Evolutionary conservation across 768 basidiomycete species (phyloP), one percentile per base, ranked within the genome.

Genomic region (Fibroporia radiculosa): DNA sequence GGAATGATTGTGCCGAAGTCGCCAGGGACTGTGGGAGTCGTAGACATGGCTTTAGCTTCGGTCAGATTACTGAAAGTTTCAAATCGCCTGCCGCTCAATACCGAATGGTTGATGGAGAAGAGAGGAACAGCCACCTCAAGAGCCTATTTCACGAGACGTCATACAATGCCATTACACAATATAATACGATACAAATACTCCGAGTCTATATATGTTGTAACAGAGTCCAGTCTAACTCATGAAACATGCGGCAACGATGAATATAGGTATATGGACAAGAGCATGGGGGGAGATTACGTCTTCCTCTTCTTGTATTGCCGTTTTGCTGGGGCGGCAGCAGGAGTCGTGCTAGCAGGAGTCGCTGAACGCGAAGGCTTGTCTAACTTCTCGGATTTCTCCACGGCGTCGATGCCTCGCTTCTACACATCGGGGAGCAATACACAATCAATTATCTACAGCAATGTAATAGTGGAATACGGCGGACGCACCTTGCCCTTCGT

Each of bases 401-500:
- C 73, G 39, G 84, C 82, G 4, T 86, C 84, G 25, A 86, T 74
- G 2, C 77, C 78, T 10, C 83, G 80, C 66, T 88, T 86, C 83
- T 84, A 55, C 12, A 44, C 23, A 24, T n/a, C 1, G 39, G 5
- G 16, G 22, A 25, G 45, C 37, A 1, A 50, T 40, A 38, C 27
- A 50, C 35, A 6, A 19, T 25, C 19, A 3, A 40, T 22, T 8
- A 13, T 4, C 16, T 28, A 19, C 23, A 20, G 19, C 19, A 22
- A 32, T 27, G 31, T 37, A 22, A 29, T 3, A 35, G 16, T 8
- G 34, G n/a, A n/a, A 36, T 19, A 38, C 16, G 18, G 12, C 12
- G 19, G 40, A 25, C 29, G 3, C 34, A 84, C 84, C 75, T 87
- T 88, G 48, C 61, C 58, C 54, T 60, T 65, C 29, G 58, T 56